Percentiles rank a stretch among this genome's conserved stretches.
Conservation (phyloP, 768 basidiomycete genomes). For the Tulasnella calospora region DNA sequence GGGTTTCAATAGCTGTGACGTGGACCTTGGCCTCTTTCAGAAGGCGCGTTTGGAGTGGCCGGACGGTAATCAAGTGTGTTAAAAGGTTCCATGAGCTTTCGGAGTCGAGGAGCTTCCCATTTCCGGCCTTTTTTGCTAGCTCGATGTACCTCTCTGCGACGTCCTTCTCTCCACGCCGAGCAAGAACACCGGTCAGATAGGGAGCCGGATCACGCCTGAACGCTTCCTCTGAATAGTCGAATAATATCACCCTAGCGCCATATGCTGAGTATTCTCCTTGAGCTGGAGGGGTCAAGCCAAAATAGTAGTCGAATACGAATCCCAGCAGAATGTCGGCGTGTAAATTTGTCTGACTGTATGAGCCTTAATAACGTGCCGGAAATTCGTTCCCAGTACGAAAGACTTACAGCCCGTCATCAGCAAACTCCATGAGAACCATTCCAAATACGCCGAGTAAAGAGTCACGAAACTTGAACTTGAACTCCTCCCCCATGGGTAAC, state of each 20-base stretch:
- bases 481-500: not conserved
- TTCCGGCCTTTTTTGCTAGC: not conserved
- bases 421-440: not conserved
- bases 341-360: not conserved
- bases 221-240: not conserved
- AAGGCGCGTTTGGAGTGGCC: not conserved
- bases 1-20: not conserved
- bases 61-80: not conserved
- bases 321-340: not conserved
- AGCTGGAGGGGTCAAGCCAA: not conserved
- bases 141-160: not conserved
- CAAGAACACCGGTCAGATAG: not conserved
- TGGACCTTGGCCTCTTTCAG: not conserved
- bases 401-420: not conserved
- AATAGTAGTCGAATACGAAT: not conserved
- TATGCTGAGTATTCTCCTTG: not conserved
- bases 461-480: not conserved
- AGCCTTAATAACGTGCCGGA: not conserved
- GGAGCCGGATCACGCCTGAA: not conserved
- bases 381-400: not conserved
- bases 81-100: not conserved
- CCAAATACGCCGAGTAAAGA: not conserved
- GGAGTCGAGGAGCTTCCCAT: not conserved
- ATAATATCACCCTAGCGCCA: not conserved
- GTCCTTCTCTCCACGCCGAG: not conserved